Evolutionary conservation across 345 rosid genomes (phyloP).

Genomic region (Eutrema yunnanense): DNA sequence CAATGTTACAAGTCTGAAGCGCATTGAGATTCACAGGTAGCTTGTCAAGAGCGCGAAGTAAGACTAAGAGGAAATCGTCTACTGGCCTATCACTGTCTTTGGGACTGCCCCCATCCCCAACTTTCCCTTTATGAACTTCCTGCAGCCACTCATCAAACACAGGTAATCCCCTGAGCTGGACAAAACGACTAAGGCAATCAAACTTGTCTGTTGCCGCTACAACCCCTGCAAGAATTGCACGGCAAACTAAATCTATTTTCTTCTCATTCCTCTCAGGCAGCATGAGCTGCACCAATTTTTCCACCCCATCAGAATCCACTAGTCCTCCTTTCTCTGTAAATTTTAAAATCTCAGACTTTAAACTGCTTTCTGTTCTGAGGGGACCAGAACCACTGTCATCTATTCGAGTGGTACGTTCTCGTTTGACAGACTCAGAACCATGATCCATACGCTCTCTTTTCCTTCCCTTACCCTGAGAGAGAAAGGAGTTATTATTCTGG

Average conservation of each 20-base stretch:
- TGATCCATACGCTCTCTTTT: constrained; percentile 89
- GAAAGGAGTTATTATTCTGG: constrained; percentile 51
- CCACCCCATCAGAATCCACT: constrained; percentile 71
- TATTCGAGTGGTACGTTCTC: constrained; percentile 51
- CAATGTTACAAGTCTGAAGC: constrained; percentile 79
- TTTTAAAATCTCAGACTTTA: constrained; percentile 65
- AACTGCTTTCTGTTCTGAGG: constrained; percentile 43
- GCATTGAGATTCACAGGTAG: constrained; percentile 90
- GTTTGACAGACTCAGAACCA: constrained; percentile 54
- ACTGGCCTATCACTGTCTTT: constrained; percentile 60
- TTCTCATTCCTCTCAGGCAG: constrained; percentile 55
- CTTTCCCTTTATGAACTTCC: constrained; percentile 84
- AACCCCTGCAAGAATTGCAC: constrained; percentile 62
- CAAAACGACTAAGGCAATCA: constrained; percentile 74
- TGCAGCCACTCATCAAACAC: constrained; percentile 97
- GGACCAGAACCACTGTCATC: constrained; percentile 63
- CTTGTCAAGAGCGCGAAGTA: constrained; percentile 87
- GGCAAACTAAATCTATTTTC: constrained; percentile 60
- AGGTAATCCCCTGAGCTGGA: constrained; percentile 76
- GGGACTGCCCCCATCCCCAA: constrained; percentile 57
- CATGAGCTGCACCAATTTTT: constrained; percentile 78
- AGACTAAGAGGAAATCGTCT: constrained; percentile 67
- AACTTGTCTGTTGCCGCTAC: constrained; percentile 73
- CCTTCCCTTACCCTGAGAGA: constrained; percentile 79
- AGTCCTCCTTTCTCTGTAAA: constrained; percentile 78